Evolutionary conservation across 192 early-diverging fungal genomes (phyloP).

Genomic region (Pilaira anomala): DNA sequence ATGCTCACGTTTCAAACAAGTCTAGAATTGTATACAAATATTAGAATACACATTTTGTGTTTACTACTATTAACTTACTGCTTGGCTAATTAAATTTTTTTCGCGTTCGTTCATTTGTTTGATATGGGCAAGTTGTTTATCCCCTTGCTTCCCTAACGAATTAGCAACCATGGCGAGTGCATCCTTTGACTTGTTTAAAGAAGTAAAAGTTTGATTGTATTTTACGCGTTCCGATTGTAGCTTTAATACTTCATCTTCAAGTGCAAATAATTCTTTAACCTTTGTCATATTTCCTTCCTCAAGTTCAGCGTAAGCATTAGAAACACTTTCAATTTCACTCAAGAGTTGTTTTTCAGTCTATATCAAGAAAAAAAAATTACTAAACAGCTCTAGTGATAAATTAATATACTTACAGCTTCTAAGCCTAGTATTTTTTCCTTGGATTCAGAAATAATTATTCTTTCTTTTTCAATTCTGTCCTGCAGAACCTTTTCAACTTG

Average conservation of each 20-base stretch:
- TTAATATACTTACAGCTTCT: conserved; percentile 14
- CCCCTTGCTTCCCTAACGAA: conserved; percentile 74
- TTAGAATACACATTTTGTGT: not conserved
- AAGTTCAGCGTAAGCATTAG: conserved; percentile 14
- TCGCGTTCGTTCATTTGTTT: conserved; percentile 79
- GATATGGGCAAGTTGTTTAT: conserved; percentile 87
- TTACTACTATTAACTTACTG: conserved; percentile 29
- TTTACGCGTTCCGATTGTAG: conserved; percentile 58
- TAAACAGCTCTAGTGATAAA: not conserved
- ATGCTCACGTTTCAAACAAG: conserved; percentile 18
- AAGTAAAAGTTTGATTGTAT: conserved; percentile 73
- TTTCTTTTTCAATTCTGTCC: conserved; percentile 17
- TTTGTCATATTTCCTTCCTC: conserved; percentile 21
- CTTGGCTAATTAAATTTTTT: conserved; percentile 55
- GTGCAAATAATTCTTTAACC: conserved; percentile 5
- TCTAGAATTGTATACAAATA: not conserved
- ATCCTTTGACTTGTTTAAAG: conserved; percentile 75
- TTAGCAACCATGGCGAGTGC: conserved; percentile 64
- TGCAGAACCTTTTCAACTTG: conserved; percentile 15
- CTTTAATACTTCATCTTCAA: conserved; percentile 20
- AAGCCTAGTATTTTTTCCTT: conserved; percentile 3
- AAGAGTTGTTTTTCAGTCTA: conserved; percentile 23
- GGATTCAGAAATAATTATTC: not conserved
- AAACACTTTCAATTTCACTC: conserved; percentile 19
- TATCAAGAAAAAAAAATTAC: not conserved